Evolutionary conservation across 1,284 basidiomycete species (phyloP), one percentile per base, ranked within the genome.

Genomic region (Taiwanofungus camphoratus): DNA sequence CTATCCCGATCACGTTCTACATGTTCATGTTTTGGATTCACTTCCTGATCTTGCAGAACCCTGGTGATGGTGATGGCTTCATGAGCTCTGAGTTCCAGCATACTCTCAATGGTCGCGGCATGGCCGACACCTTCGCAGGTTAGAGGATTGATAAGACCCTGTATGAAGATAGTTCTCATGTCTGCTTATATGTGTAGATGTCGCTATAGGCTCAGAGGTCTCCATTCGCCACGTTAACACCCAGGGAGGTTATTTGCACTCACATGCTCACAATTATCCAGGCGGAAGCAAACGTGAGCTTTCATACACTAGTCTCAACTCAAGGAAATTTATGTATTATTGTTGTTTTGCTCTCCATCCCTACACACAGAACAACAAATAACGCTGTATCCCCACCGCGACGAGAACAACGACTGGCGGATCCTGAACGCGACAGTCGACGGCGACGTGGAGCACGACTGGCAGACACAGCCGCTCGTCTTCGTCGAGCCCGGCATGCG

Each of bases 31-130:
- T 99, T 69, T 76, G 85, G 61, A 83, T 99, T 41, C 96, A 99
- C 64, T 95, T 99, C 65, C 65, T 82, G 60, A 77, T 99, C 50
- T 72, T 99, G 24, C 78, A 81, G 58, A 87, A 83, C 63, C 88
- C 89, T 2, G 96, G 96, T 24, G 93, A 97, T 46, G 96, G 96
- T 1, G 96, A 99, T 63, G 92, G 92, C 1, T 99, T 99, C 67
- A 99, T 99, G 96, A 94, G 88, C 69, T 91, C 92, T 11, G 92
- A 93, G 57, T 99, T 99, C 69, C 94, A 97, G 65, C 94, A 98
- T 61, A 97, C 94, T 0, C 74, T 99, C 6, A 73, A 84, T n/a
- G 93, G 93, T 6, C 83, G 86, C 45, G 78, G 82, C 13, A 97
- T 98, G 94, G 71, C 73, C 6, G 92, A 99, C 64, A 99, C 95